Base-by-base conservation (phyloP, 1,284 basidiomycete genomes). In the Sanghuangporus sanghuang region DNA sequence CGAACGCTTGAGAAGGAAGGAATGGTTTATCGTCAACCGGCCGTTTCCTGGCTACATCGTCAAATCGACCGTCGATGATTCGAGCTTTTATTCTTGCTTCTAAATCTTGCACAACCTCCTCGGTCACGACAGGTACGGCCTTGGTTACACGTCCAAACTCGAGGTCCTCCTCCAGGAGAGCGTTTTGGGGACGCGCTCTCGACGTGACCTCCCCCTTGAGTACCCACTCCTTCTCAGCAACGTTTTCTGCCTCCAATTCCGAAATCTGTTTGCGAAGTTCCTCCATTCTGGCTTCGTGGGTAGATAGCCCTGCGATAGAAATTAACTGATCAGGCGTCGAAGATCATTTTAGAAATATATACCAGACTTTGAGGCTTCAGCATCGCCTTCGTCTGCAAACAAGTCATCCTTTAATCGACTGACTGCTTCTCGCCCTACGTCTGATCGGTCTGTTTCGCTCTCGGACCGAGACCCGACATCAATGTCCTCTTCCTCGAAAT, bases 121-220 rank as follows among this genome's bases (percentile, higher is more conserved):
- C 94, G 0, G 97, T 98, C 64, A 97, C 85, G 56, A 94, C 83
- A 9, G 96, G 97, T 0, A 90, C 89, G 16, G 88, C 81, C 76
- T 96, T 98, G 77, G 87, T 86, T 12, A 90, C 85, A 32, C 88
- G 90, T 69, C 99, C 97, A 68, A 96, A 99, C 65, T 98, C 96
- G 49, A 99, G 83, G 73, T 98, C 93, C 74, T 98, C 92, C 73
- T 95, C 93, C 12, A 99, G 81, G 16, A 98, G 79, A 27, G 93
- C 93, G 76, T 99, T 96, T 71, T 93, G 86, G 1, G 97, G 96
- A 59, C 97, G 85, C 49, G 88, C 78, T 44, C 88, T 84, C 6
- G 92, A 85, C 11, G 84, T 85, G 11, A 94, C 93, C 76, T 99
- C 97, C 54, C 97, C 96, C 79, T 93, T 85, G 40, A 98, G 80